Conservation (phyloP, 2,329 filamentous ascomycete genomes). For the Biscogniauxia marginata region DNA sequence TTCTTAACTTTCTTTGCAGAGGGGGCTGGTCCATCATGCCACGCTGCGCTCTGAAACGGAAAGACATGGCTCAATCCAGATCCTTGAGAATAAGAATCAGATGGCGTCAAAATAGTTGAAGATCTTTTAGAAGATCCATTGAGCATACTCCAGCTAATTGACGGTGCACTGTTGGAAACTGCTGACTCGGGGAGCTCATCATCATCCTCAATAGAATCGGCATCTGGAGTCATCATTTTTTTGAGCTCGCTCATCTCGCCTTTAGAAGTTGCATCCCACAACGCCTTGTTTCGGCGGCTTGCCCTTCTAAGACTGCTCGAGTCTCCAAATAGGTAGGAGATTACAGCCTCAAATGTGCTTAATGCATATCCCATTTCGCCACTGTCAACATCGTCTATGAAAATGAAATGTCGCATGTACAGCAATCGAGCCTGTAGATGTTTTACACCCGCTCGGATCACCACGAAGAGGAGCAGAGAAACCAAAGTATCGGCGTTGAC, state of each 20-base stretch:
- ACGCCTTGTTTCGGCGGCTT: slow-evolving; percentile 77
- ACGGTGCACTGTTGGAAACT: slow-evolving; percentile 44
- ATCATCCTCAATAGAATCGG: slow-evolving; percentile 44
- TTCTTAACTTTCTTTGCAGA: slow-evolving; percentile 63
- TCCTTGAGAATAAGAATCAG: slow-evolving; percentile 54
- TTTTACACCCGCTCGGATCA: slow-evolving; percentile 85
- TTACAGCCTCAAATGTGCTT: slow-evolving; percentile 91
- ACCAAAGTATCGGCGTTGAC: slow-evolving; percentile 89
- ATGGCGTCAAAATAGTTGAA: slow-evolving; percentile 41
- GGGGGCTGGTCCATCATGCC: slow-evolving; percentile 32
- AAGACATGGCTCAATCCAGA: slow-evolving; percentile 80
- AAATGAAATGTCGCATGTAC: slow-evolving; percentile 98
- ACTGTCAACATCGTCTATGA: slow-evolving; percentile 94
- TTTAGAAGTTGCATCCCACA: slow-evolving; percentile 85
- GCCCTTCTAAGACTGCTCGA: slow-evolving; percentile 79
- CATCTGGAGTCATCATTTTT: slow-evolving; percentile 73
- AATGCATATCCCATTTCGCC: slow-evolving; percentile 95
- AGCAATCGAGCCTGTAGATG: slow-evolving; percentile 83
- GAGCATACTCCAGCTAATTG: slow-evolving; percentile 47
- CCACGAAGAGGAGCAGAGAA: slow-evolving; percentile 84
- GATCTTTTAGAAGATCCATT: slow-evolving; percentile 45
- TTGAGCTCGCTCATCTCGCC: slow-evolving; percentile 75
- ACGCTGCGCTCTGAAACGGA: slow-evolving; percentile 71
- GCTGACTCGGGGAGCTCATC: slow-evolving; percentile 38
- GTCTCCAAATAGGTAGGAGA: slow-evolving; percentile 82